Percentiles rank a stretch among this genome's conserved stretches.
phyloP scores from a whole-genome alignment of 306 rosid genomes.

The Fagus crenata region DNA sequence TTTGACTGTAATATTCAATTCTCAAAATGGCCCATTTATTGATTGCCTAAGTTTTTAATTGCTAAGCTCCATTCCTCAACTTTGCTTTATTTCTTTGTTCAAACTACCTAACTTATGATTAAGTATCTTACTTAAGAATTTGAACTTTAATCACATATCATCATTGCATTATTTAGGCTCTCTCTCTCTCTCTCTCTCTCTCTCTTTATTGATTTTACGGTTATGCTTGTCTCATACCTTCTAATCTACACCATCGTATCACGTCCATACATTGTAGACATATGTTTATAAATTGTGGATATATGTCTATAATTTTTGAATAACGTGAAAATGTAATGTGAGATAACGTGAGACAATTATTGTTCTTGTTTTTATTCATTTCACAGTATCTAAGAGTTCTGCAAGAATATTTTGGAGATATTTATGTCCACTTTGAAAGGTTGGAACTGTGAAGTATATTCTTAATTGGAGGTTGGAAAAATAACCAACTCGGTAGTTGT shows the following conservation, averaged over 20 bases:
- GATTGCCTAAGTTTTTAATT: slow-evolving; percentile 26
- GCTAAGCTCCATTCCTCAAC: slow-evolving; percentile 22
- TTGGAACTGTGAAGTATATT: slow-evolving; percentile 23
- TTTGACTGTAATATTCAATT: slow-evolving; percentile 34
- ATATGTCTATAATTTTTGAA: no score
- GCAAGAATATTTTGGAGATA: slow-evolving; percentile 27
- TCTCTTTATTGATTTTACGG: neutral
- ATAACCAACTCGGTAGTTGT: slow-evolving; percentile 26
- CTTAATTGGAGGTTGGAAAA: slow-evolving; percentile 10
- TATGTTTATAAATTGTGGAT: no score
- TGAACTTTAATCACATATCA: slow-evolving; percentile 25
- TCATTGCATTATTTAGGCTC: slow-evolving; percentile 28
- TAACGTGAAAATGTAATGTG: no score
- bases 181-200: slow-evolving; percentile 8
- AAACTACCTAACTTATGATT: slow-evolving; percentile 33
- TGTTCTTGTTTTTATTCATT: slow-evolving; percentile 19
- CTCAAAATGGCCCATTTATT: slow-evolving; percentile 27
- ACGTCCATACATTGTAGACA: no score
- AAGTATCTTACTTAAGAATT: slow-evolving; percentile 27
- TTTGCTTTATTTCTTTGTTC: slow-evolving; percentile 35
- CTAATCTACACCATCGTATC: no score
- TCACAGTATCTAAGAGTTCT: slow-evolving; percentile 30
- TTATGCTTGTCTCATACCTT: no score
- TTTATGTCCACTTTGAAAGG: slow-evolving; percentile 33
- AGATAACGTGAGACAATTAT: no score